Base-by-base conservation (phyloP, 352 stramenopile species). In the Blastocystis sp. region DNA sequence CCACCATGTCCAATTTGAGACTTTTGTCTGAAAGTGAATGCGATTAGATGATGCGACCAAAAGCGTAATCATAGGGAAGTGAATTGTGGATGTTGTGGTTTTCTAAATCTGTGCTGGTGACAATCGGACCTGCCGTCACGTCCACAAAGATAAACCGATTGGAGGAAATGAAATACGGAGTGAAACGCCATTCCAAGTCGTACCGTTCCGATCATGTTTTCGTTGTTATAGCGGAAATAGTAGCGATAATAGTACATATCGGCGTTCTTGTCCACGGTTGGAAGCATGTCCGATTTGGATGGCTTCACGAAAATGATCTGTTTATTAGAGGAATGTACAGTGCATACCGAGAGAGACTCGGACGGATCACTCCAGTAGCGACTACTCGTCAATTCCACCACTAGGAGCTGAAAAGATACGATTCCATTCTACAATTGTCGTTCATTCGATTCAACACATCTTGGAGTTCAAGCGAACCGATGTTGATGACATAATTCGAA, bases 251-350 rank as follows among this genome's bases (percentile, higher is more conserved):
- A 81, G 36, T 81, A 81, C 4, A n/a, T 21, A 40, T 81, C 69
- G 4, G 69, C 69, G 9, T 81, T 81, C 46, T 44, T 63, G 40
- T 81, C 69, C 11, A 21, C 27, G 0, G 44, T 24, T 6, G 69
- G 69, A 51, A 81, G 53, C 69, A 81, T 81, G 9, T 34, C 29
- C 69, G 69, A 48, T 48, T 81, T 81, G 11, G 69, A 64, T 14
- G 69, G 69, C 16, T 64, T 81, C 42, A 81, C 38, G 38, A 81
- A 81, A n/a, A 81, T 81, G 27, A 81, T 48, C 69, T 81, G 63
- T 18, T 0, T 18, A 57, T 46, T 8, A 76, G 21, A 56, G 8
- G 42, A 11, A 48, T 4, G 24, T 11, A 8, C 0, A 56, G 11
- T 34, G 21, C 21, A 38, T 32, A 81, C 69, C 1, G 69, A 32